phyloP scores from a whole-genome alignment of 1,284 basidiomycete species.

The Vanrija pseudolonga region DNA sequence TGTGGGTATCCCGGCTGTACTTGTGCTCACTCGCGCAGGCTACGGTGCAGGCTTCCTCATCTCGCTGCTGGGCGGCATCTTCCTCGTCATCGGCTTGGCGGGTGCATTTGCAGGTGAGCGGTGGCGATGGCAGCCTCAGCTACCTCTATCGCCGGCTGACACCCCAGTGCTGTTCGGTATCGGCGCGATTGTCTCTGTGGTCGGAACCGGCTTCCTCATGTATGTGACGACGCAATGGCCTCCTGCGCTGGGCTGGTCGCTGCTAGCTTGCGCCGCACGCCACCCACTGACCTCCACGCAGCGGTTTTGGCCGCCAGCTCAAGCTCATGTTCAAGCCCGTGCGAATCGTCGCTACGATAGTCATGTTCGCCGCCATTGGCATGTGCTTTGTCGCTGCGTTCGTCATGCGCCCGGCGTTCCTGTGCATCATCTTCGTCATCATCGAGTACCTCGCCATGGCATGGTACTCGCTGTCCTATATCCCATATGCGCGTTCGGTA shows the following conservation, averaged over 20 bases:
- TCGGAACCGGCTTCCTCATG: constrained; percentile 86
- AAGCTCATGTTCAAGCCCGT: constrained; percentile 92
- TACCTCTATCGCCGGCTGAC: not conserved
- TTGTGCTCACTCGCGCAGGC: constrained; percentile 37
- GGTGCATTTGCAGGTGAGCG: constrained; percentile 69
- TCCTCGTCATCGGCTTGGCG: constrained; percentile 69
- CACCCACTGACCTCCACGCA: constrained; percentile 3
- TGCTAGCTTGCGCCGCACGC: too few relatives aligned
- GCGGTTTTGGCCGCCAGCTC: constrained; percentile 70
- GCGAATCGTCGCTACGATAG: constrained; percentile 73
- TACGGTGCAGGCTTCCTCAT: constrained; percentile 67
- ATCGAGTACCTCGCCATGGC: constrained; percentile 59
- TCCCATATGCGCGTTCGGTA: constrained; percentile 75
- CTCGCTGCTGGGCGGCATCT: constrained; percentile 67
- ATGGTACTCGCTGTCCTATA: constrained; percentile 57
- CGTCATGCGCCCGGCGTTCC: constrained; percentile 49
- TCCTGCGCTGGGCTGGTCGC: too few relatives aligned
- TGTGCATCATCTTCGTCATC: constrained; percentile 66
- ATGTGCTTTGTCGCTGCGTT: constrained; percentile 80
- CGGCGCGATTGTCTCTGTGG: constrained; percentile 75
- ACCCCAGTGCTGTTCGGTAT: constrained; percentile 70
- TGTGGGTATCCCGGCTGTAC: constrained; percentile 56
- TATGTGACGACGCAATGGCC: constrained; percentile 61
- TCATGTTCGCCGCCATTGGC: constrained; percentile 71
- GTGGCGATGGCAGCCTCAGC: not conserved